Evolutionary conservation across 2,329 filamentous ascomycete species (phyloP).

Genomic region (Hypoxylon sp.): DNA sequence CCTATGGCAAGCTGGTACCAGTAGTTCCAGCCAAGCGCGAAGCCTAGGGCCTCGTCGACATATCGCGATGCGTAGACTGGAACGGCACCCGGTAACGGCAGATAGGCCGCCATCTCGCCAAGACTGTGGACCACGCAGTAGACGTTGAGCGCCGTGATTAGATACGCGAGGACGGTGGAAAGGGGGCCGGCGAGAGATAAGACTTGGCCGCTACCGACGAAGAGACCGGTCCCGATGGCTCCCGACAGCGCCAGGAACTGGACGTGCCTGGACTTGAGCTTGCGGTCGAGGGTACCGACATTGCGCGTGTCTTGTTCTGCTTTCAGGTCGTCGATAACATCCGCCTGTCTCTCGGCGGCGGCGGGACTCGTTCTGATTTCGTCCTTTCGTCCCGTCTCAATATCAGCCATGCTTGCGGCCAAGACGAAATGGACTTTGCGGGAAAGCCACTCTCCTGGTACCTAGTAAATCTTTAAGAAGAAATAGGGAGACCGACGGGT

Average conservation of each 20-base stretch:
- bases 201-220: slow-evolving; percentile 58
- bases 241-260: slow-evolving; percentile 58
- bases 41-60: slow-evolving; percentile 61
- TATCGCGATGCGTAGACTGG: slow-evolving; percentile 62
- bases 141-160: slow-evolving; percentile 60
- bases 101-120: slow-evolving; percentile 70
- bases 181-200: slow-evolving; percentile 58
- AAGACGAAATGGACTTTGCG: slow-evolving; percentile 4
- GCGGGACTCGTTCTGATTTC: slow-evolving; percentile 27
- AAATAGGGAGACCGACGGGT: neutral
- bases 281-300: slow-evolving; percentile 53
- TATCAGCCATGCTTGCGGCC: slow-evolving; percentile 42
- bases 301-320: slow-evolving; percentile 48
- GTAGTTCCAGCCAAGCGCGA: slow-evolving; percentile 64
- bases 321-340: slow-evolving; percentile 40
- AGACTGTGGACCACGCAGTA: slow-evolving; percentile 63
- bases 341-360: slow-evolving; percentile 34
- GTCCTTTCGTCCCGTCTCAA: slow-evolving; percentile 36
- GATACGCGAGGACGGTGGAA: slow-evolving; percentile 56
- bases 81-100: slow-evolving; percentile 68
- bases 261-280: slow-evolving; percentile 56
- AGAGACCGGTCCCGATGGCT: slow-evolving; percentile 59
- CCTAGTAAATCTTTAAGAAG: neutral
- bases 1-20: slow-evolving; percentile 64
- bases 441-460: neutral